Base-by-base conservation (phyloP, 2,329 filamentous ascomycete species). In the Penicillium sp. region DNA sequence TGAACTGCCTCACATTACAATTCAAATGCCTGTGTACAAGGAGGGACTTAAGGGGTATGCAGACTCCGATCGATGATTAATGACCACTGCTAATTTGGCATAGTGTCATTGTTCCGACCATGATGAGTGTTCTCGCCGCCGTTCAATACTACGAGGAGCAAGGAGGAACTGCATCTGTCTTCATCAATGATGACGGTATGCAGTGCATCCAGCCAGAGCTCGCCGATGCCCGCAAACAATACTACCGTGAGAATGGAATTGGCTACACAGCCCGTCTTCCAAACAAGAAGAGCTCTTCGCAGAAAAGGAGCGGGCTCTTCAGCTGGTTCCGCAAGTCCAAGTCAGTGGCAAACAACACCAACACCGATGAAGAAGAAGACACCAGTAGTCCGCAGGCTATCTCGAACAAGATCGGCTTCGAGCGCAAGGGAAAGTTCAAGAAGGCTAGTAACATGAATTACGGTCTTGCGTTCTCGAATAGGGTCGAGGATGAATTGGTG, bases 21-120 rank as follows among this genome's bases (percentile, higher is more conserved):
- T 96, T 43, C 91, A 96, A 71, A 93, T 90, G 73, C 91, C 91
- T 4, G 90, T 96, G 0, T 96, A 95, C 79, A 95, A 94, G 74
- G 91, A 96, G 73, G 90, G 91, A 64, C 82, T 96, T 2, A 78
- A 79, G 37, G 85, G 81, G 59, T 60, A 56, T 13, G 55, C 14
- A 40, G n/a, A 16, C 2, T n/a, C 18, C 27, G 35, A 27, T 18
- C 19, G 2, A 22, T 16, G 5, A 11, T 27, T 47, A 13, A 39
- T 6, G n/a, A 36, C 16, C 13, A 16, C 22, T 33, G 27, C 31
- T 51, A 19, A 56, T 14, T 16, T 35, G 35, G 9, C n/a, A 19
- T 19, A 61, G 57, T 61, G 91, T 96, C 68, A 85, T 86, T 62
- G 77, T 78, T 47, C 84, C 84, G 0, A 86, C 84, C 0, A 79